Percentiles rank a stretch among this genome's conserved stretches.
Evolutionary conservation across 2,329 filamentous ascomycete genomes (phyloP).

Genomic region (Hymenoscyphus repandus): DNA sequence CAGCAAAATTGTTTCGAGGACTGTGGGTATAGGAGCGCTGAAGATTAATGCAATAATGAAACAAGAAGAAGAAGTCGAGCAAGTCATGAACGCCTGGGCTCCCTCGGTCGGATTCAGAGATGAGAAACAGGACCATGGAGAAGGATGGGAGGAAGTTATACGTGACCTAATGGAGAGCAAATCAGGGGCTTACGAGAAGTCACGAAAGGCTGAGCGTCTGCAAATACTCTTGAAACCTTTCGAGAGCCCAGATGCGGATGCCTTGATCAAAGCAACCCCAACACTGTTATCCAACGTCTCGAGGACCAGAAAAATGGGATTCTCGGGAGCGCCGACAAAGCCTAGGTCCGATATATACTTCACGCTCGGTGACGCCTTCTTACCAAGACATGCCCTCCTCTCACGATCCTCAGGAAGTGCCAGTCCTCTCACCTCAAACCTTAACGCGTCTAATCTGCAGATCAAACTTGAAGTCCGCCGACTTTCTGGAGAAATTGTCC

Average conservation of each 20-base stretch:
- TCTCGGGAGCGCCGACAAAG: slow-evolving; percentile 85
- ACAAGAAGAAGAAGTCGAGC: slow-evolving; percentile 66
- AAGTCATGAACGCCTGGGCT: slow-evolving; percentile 73
- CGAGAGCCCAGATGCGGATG: slow-evolving; percentile 69
- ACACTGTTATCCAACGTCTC: slow-evolving; percentile 77
- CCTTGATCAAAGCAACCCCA: slow-evolving; percentile 77
- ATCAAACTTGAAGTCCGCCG: slow-evolving; percentile 84
- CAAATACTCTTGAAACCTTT: slow-evolving; percentile 78
- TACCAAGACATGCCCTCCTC: slow-evolving; percentile 70
- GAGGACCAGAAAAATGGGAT: slow-evolving; percentile 84
- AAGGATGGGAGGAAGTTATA: slow-evolving; percentile 70
- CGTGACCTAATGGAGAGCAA: slow-evolving; percentile 67
- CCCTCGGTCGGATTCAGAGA: slow-evolving; percentile 51
- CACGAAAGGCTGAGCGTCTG: slow-evolving; percentile 66
- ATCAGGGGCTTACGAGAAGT: slow-evolving; percentile 70
- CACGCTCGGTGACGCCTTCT: slow-evolving; percentile 71
- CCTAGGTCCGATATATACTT: slow-evolving; percentile 92
- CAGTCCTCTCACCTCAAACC: slow-evolving; percentile 57
- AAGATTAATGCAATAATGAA: slow-evolving; percentile 72
- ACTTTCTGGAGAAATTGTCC: slow-evolving; percentile 72
- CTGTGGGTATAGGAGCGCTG: slow-evolving; percentile 71
- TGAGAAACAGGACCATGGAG: slow-evolving; percentile 50
- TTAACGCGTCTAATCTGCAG: slow-evolving; percentile 71
- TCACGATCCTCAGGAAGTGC: slow-evolving; percentile 68
- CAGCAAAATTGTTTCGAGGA: slow-evolving; percentile 55